These are phyloP conservation scores for Ballota nigra DNA, from an alignment of 257 asterid genomes.

Conservation along the genomic window DNA sequence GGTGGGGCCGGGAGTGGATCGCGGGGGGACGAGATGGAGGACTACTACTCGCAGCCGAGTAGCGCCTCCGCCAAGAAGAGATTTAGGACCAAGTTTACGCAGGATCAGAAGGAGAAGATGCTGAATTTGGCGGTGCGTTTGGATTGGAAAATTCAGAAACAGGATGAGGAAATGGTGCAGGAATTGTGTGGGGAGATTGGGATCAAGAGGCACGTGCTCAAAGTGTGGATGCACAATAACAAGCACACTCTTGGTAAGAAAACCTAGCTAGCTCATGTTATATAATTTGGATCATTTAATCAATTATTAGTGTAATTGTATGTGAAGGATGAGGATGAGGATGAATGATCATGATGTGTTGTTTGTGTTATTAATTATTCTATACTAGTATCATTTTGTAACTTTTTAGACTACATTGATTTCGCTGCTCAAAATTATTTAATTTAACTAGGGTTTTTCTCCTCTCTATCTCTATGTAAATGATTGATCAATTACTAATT, in stretches of 20 bases:
- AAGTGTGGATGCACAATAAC: constrained; percentile 56
- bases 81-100: constrained; percentile 42
- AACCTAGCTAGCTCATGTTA: constrained; percentile 5
- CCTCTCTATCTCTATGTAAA: no score
- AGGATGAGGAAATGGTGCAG: constrained; percentile 44
- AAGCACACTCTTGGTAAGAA: constrained; percentile 49
- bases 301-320: constrained; percentile 13
- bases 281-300: no score
- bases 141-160: constrained; percentile 52
- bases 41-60: constrained; percentile 37
- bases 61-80: constrained; percentile 49
- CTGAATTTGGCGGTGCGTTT: constrained; percentile 37
- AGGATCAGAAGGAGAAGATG: constrained; percentile 52
- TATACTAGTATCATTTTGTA: constrained; percentile 18
- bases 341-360: no score
- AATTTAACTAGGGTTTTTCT: constrained; percentile 21
- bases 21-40: constrained; percentile 53
- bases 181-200: constrained; percentile 40
- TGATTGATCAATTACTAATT: no score
- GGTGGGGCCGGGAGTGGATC: constrained; percentile 42
- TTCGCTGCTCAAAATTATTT: background rate
- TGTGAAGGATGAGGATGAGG: constrained; percentile 14
- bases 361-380: background rate
- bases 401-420: background rate
- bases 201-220: constrained; percentile 41